A percentile compares a stretch with the other conserved stretches of the same genome.
Conservation (phyloP, 352 stramenopile species). For the Phytopythium litorale region DNA sequence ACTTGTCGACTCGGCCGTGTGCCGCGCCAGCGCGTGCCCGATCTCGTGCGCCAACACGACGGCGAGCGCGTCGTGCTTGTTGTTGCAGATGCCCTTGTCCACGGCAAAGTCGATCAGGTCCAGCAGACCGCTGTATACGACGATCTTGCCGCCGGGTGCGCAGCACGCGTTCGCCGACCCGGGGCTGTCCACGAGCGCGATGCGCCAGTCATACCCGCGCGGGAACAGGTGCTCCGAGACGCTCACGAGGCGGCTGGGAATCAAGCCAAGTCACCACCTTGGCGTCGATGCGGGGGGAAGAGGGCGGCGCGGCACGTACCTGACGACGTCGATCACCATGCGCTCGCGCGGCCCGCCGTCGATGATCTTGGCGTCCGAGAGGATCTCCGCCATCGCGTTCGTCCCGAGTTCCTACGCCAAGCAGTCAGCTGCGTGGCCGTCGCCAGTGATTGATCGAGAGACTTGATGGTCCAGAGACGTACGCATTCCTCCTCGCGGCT, state of each 20-base stretch:
- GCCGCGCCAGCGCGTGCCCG: constrained; percentile 52
- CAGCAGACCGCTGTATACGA: constrained; percentile 65
- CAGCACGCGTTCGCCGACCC: constrained; percentile 54
- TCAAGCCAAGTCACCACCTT: not conserved
- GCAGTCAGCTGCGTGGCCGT: not conserved
- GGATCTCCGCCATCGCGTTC: constrained; percentile 34
- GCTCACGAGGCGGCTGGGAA: constrained; percentile 37
- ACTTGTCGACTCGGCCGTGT: constrained; percentile 61
- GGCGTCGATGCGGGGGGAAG: no score
- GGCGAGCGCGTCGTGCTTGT: constrained; percentile 58
- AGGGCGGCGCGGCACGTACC: constrained; percentile 22
- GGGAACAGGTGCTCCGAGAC: constrained; percentile 67
- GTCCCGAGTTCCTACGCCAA: constrained; percentile 44
- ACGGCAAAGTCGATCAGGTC: constrained; percentile 62
- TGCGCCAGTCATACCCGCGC: constrained; percentile 56
- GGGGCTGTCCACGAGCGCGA: constrained; percentile 54
- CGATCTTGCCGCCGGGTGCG: constrained; percentile 61
- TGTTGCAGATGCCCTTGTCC: constrained; percentile 45
- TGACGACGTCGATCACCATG: constrained; percentile 59
- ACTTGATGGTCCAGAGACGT: constrained; percentile 10
- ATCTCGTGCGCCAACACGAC: constrained; percentile 72
- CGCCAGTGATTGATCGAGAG: no score
- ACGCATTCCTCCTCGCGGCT: constrained; percentile 59
- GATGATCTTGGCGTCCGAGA: constrained; percentile 35
- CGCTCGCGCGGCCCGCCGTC: constrained; percentile 39